Percentiles rank a stretch among this genome's conserved stretches.
Conservation (phyloP, 2,329 filamentous ascomycete genomes). For the Calonectria hongkongensis region DNA sequence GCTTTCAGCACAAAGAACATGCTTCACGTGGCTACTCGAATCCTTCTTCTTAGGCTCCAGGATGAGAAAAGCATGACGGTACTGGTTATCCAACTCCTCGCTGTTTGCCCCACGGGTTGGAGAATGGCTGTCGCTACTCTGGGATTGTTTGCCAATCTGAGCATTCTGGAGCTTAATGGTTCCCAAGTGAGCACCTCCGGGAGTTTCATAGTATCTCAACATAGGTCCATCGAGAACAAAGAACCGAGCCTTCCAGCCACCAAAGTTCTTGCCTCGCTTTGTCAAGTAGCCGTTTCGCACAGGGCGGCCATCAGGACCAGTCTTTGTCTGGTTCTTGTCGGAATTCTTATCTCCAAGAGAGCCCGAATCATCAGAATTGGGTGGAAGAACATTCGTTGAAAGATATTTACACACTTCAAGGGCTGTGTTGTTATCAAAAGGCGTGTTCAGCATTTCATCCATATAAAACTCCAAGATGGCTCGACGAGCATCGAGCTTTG, state of each 20-base stretch:
- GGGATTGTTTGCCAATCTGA: conserved; percentile 94
- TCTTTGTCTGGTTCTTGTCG: conserved; percentile 59
- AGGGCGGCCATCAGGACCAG: conserved; percentile 78
- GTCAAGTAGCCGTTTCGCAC: conserved; percentile 93
- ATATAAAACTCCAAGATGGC: conserved; percentile 89
- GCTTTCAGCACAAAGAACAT: conserved; percentile 96
- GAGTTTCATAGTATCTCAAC: conserved; percentile 93
- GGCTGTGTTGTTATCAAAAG: conserved; percentile 85
- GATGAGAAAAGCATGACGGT: conserved; percentile 96
- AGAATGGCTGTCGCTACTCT: conserved; percentile 70
- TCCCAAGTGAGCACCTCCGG: conserved; percentile 91
- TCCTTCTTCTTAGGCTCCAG: conserved; percentile 98
- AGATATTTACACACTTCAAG: conserved; percentile 91
- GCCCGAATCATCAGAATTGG: conserved; percentile 74
- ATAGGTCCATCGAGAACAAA: conserved; percentile 77
- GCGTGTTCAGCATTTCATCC: conserved; percentile 88
- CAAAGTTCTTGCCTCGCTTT: conserved; percentile 98
- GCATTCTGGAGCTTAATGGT: conserved; percentile 94
- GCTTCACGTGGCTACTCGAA: conserved; percentile 88
- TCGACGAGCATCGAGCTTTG: conserved; percentile 92
- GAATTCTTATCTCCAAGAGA: conserved; percentile 49
- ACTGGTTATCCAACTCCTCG: conserved; percentile 93
- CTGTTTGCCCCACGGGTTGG: conserved; percentile 72
- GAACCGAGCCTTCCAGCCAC: conserved; percentile 93
- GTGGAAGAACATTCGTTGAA: conserved; percentile 79